Evolutionary conservation across 805 yeast genomes (phyloP).

Genomic region (Zygoascus biomembranicola): DNA sequence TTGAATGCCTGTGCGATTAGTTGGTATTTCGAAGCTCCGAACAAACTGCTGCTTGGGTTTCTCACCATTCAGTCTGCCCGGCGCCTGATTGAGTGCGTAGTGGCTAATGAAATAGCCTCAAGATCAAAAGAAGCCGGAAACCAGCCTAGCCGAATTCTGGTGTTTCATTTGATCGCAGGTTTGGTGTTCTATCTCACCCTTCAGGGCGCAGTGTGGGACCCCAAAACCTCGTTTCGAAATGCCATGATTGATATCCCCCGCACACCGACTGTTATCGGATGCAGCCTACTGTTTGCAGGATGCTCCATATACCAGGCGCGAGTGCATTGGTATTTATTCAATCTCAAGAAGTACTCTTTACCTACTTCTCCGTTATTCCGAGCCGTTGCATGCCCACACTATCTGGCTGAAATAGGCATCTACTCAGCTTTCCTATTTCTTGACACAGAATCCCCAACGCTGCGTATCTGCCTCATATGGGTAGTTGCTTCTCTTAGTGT

Average conservation of each 20-base stretch:
- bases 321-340: slow-evolving; percentile 43
- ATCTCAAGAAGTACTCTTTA: slow-evolving; percentile 43
- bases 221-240: neutral
- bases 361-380: slow-evolving; percentile 40
- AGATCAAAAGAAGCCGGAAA: neutral
- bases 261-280: neutral
- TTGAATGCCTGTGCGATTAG: neutral
- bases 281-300: slow-evolving; percentile 23
- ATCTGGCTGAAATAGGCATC: slow-evolving; percentile 47
- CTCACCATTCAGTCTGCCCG: slow-evolving; percentile 39
- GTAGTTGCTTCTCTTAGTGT: slow-evolving; percentile 37
- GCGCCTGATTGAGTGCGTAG: slow-evolving; percentile 41
- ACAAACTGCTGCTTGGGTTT: slow-evolving; percentile 11
- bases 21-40: neutral
- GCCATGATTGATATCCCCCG: slow-evolving; percentile 1
- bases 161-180: slow-evolving; percentile 54
- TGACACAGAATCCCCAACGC: slow-evolving; percentile 11
- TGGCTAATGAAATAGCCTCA: slow-evolving; percentile 33
- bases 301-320: slow-evolving; percentile 39
- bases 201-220: slow-evolving; percentile 3
- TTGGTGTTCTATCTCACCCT: slow-evolving; percentile 35
- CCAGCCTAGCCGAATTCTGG: slow-evolving; percentile 39
- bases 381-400: slow-evolving; percentile 50
- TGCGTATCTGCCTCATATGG: slow-evolving; percentile 23
- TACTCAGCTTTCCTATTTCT: slow-evolving; percentile 30